A percentile compares a stretch with the other conserved stretches of the same genome.
Conservation (phyloP, 1,139 yeast species). For the Diutina sp. region DNA sequence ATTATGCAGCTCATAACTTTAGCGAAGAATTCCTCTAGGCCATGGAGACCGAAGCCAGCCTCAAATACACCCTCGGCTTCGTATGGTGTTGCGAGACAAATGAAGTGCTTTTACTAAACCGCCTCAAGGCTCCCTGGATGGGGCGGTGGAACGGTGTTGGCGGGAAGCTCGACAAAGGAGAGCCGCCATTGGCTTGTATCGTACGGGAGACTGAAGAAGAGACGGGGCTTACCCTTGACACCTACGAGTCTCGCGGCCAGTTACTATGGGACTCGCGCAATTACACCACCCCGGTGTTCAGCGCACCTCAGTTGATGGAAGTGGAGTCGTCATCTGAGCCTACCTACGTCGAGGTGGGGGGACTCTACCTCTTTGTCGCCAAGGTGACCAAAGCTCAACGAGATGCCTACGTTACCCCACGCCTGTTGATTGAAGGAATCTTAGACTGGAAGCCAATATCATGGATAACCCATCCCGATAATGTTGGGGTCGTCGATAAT, state of each 20-base stretch:
- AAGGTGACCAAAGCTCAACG: conserved; percentile 15
- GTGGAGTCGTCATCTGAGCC: conserved; percentile 6
- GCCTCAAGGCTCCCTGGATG: conserved; percentile 38
- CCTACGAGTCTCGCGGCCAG: conserved; percentile 21
- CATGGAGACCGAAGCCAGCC: neutral
- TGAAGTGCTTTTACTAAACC: conserved; percentile 23
- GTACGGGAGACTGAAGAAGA: conserved; percentile 32
- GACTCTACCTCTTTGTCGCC: conserved; percentile 31
- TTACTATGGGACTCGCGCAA: conserved; percentile 18
- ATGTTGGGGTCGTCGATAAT: conserved; percentile 33
- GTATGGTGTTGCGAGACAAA: conserved; percentile 21
- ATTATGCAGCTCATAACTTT: neutral
- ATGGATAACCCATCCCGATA: conserved; percentile 26
- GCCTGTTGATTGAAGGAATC: conserved; percentile 25
- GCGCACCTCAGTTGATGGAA: conserved; percentile 8
- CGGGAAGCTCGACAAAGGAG: conserved; percentile 27
- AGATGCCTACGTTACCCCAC: conserved; percentile 14
- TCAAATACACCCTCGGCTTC: conserved; percentile 27
- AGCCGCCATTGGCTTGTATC: conserved; percentile 26
- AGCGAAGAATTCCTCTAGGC: neutral
- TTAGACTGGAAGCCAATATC: conserved; percentile 30
- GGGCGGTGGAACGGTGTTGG: conserved; percentile 43
- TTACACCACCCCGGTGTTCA: neutral
- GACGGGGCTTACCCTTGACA: conserved; percentile 22
- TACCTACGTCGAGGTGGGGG: conserved; percentile 15